phyloP scores from a whole-genome alignment of 805 yeast genomes.

The Teunomyces kruisii region DNA sequence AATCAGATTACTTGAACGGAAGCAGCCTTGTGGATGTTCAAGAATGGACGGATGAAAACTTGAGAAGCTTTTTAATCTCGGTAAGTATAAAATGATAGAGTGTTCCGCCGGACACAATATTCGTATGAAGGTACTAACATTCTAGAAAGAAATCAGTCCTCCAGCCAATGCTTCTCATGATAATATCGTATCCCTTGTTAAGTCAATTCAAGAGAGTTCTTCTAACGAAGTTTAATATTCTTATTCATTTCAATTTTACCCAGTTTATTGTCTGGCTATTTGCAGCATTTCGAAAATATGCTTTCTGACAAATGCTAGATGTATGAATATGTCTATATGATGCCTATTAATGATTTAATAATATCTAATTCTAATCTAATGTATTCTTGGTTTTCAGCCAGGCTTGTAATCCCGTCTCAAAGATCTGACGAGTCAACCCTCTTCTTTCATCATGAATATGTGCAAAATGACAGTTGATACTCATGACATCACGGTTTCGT shows the following conservation, averaged over 20 bases:
- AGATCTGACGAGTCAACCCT: slow-evolving; percentile 59
- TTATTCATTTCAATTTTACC: slow-evolving; percentile 19
- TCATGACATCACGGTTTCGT: slow-evolving; percentile 74
- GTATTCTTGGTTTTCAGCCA: slow-evolving; percentile 23
- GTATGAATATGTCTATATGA: not conserved
- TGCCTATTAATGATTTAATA: not conserved
- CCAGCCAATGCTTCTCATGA: slow-evolving; percentile 46
- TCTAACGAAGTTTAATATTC: slow-evolving; percentile 16
- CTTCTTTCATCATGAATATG: slow-evolving; percentile 55
- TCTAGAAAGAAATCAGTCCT: slow-evolving; percentile 46
- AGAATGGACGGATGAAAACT: slow-evolving; percentile 36
- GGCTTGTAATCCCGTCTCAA: slow-evolving; percentile 41
- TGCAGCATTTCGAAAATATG: not conserved
- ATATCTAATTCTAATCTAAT: not conserved
- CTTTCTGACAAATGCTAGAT: not conserved
- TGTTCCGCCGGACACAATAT: not conserved
- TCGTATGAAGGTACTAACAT: slow-evolving; percentile 18
- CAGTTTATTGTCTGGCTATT: slow-evolving; percentile 7
- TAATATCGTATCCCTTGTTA: slow-evolving; percentile 49
- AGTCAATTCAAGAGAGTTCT: slow-evolving; percentile 35
- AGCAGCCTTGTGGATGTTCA: slow-evolving; percentile 26
- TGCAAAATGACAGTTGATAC: slow-evolving; percentile 68
- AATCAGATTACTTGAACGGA: slow-evolving; percentile 8
- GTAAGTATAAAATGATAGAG: slow-evolving; percentile 27
- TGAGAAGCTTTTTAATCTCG: slow-evolving; percentile 35